phyloP scores from a whole-genome alignment of 2,329 filamentous ascomycete genomes.

The Helotiales sp. region DNA sequence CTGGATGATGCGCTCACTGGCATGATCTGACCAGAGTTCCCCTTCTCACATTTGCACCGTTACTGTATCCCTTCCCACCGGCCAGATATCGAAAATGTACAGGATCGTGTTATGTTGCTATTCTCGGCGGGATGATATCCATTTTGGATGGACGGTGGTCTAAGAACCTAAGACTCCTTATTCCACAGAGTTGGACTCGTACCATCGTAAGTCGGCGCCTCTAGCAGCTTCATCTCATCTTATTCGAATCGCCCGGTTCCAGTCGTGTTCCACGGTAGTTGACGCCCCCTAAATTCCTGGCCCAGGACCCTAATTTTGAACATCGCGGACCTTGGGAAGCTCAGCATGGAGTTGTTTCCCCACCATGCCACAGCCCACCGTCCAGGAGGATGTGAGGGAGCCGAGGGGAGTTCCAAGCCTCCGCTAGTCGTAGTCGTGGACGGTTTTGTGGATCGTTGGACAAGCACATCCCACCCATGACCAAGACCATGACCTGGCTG shows the following conservation, averaged over 20 bases:
- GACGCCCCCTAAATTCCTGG: neutral
- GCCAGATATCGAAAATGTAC: conserved; percentile 5
- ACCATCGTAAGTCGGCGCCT: neutral
- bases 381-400: no score
- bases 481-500: no score
- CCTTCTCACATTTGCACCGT: neutral
- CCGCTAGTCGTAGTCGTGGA: conserved; percentile 1
- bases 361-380: no score
- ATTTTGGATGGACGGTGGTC: neutral
- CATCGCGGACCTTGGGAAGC: neutral
- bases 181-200: neutral
- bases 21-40: conserved; percentile 1
- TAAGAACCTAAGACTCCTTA: neutral
- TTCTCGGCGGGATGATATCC: neutral
- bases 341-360: conserved; percentile 4
- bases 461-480: neutral
- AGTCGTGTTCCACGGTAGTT: neutral
- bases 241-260: neutral
- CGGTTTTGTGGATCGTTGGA: no score
- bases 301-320: neutral
- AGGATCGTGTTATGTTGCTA: neutral
- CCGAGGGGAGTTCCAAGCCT: conserved; percentile 13
- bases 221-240: neutral
- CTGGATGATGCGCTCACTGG: neutral
- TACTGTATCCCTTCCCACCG: neutral